Percentiles rank a stretch among this genome's conserved stretches.
Conservation (phyloP, 192 early-diverging fungal species). For the Coemansia sp. region DNA sequence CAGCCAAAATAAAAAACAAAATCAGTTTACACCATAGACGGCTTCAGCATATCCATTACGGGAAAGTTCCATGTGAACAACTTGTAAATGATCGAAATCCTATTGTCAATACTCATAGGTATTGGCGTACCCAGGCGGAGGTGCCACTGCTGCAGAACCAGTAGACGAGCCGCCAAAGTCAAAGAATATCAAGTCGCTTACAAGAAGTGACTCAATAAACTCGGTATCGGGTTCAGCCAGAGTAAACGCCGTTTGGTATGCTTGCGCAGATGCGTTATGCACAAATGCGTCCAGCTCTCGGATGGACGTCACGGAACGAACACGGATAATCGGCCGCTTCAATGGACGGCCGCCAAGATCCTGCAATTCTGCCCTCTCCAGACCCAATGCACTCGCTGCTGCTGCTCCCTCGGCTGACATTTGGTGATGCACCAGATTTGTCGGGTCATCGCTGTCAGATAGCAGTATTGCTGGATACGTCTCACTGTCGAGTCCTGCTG, state of each 20-base stretch:
- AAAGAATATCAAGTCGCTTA: constrained; percentile 43
- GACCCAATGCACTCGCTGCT: constrained; percentile 4
- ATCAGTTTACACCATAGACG: no score
- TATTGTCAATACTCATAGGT: constrained; percentile 14
- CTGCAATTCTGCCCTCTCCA: constrained; percentile 14
- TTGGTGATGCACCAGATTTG: constrained; percentile 22
- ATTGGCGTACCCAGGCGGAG: constrained; percentile 1
- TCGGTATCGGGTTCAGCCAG: constrained; percentile 68
- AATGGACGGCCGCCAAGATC: constrained; percentile 27
- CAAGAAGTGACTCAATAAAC: constrained; percentile 71
- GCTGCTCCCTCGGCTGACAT: not conserved
- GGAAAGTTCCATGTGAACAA: constrained; percentile 8
- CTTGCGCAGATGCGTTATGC: constrained; percentile 65
- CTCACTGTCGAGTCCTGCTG: constrained; percentile 15
- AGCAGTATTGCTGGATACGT: constrained; percentile 28
- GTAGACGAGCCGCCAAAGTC: constrained; percentile 16
- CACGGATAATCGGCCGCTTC: constrained; percentile 74
- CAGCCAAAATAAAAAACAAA: no score
- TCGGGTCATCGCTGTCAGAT: constrained; percentile 20
- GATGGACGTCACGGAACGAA: constrained; percentile 61
- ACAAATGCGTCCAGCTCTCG: constrained; percentile 76
- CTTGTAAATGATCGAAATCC: no score
- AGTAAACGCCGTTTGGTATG: constrained; percentile 69
- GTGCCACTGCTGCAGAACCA: not conserved
- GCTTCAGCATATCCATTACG: no score